phyloP scores from a whole-genome alignment of 2,329 filamentous ascomycete genomes.

The Pseudovirgaria hyperparasitica region DNA sequence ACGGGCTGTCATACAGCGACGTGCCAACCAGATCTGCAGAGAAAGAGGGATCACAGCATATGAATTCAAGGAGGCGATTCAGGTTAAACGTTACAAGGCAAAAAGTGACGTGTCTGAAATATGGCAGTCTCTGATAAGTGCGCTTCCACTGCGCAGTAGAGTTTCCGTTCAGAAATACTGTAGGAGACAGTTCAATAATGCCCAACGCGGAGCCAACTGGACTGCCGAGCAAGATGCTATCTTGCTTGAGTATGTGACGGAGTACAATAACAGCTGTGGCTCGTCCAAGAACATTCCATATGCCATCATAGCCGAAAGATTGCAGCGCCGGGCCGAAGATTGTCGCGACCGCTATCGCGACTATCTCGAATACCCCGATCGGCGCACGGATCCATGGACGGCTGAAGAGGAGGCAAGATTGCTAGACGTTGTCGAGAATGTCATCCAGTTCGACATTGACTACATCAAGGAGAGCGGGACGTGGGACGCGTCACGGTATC shows the following conservation, averaged over 20 bases:
- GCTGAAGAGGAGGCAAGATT: slow-evolving; percentile 46
- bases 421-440: slow-evolving; percentile 38
- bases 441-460: not conserved
- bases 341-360: slow-evolving; percentile 60
- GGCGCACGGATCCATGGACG: slow-evolving; percentile 44
- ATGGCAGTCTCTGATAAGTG: too few species aligned
- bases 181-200: slow-evolving; percentile 52
- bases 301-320: slow-evolving; percentile 44
- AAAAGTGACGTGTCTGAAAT: too few species aligned
- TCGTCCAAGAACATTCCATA: slow-evolving; percentile 51
- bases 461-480: not conserved
- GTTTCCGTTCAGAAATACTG: slow-evolving; percentile 30
- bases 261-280: too few species aligned
- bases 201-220: slow-evolving; percentile 44
- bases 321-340: slow-evolving; percentile 53
- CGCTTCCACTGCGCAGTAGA: slow-evolving; percentile 20
- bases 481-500: not conserved
- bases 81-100: too few species aligned
- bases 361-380: slow-evolving; percentile 47
- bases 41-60: too few species aligned
- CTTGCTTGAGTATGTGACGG: slow-evolving; percentile 37
- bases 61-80: too few species aligned
- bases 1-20: too few species aligned
- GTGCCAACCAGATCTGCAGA: too few species aligned
- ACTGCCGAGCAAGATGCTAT: slow-evolving; percentile 44